These are phyloP conservation scores for Tagetes erecta DNA, from an alignment of 129 eudicot genomes.

Conservation along the genomic window DNA sequence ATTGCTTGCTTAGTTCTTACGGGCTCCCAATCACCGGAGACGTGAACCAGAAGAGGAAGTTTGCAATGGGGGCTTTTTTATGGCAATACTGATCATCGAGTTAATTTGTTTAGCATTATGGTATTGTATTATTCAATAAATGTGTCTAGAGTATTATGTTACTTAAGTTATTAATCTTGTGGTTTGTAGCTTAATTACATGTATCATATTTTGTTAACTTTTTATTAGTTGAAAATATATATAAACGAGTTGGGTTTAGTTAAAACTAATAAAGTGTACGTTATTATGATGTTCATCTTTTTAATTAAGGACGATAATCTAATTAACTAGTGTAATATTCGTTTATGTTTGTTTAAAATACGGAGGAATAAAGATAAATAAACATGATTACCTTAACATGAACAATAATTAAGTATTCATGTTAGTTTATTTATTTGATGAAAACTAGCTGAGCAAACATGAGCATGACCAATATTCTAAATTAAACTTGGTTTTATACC, in stretches of 20 bases:
- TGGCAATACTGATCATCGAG: slow-evolving; percentile 40
- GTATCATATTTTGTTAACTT: not conserved
- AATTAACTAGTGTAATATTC: too few species aligned
- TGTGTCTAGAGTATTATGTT: not conserved
- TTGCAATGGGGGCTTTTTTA: slow-evolving; percentile 79
- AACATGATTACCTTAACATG: too few species aligned
- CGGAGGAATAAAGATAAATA: too few species aligned
- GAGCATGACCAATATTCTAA: too few species aligned
- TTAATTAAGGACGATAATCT: too few species aligned
- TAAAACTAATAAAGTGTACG: too few species aligned
- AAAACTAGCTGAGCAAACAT: too few species aligned
- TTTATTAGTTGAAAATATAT: not conserved
- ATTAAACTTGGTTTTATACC: too few species aligned
- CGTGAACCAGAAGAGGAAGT: slow-evolving; percentile 54
- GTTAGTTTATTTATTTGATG: too few species aligned
- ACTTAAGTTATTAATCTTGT: not conserved
- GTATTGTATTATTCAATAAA: not conserved
- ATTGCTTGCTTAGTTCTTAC: slow-evolving; percentile 56
- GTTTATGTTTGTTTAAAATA: too few species aligned
- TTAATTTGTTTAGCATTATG: not conserved
- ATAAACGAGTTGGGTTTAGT: not conserved
- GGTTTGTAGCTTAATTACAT: not conserved
- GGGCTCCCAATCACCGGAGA: slow-evolving; percentile 55
- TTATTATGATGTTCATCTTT: too few species aligned
- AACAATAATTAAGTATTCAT: too few species aligned